Percentiles rank a stretch among this genome's conserved stretches.
Conservation (phyloP, 73 alveolate genomes). For the Breviolum minutum region DNA sequence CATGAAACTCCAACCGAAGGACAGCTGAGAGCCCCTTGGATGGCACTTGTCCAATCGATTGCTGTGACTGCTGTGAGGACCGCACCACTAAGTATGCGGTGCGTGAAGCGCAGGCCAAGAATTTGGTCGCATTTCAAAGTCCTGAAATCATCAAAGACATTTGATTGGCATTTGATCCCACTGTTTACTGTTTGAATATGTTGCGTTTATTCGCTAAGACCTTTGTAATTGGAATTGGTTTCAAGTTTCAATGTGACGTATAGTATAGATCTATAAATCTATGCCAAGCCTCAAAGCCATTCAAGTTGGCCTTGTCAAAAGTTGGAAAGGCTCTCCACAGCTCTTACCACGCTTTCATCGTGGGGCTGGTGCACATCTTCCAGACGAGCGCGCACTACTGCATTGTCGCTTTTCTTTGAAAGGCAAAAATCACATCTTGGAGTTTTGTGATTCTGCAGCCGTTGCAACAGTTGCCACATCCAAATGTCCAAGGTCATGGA, state of each 20-base stretch:
- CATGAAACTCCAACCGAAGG: constrained; percentile 83
- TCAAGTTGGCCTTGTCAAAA: not conserved
- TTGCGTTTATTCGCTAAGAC: not conserved
- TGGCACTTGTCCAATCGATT: not conserved
- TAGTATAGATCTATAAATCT: too few species aligned
- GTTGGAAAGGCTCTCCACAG: constrained; percentile 46
- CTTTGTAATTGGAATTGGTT: too few species aligned
- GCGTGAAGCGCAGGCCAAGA: constrained; percentile 61
- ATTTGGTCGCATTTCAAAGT: too few species aligned
- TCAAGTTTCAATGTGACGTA: too few species aligned
- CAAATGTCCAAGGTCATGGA: constrained; percentile 36
- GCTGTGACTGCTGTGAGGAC: constrained; percentile 7
- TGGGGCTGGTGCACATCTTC: constrained; percentile 87
- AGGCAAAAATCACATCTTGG: not conserved
- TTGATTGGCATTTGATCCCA: not conserved
- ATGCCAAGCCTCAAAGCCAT: too few species aligned
- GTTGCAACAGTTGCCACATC: not conserved
- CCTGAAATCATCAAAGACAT: too few species aligned
- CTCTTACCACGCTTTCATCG: constrained; percentile 75
- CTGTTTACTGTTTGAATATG: not conserved
- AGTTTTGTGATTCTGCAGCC: not conserved
- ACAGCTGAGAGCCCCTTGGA: not conserved
- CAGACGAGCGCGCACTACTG: constrained; percentile 79
- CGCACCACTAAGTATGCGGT: constrained; percentile 85
- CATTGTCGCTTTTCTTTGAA: constrained; percentile 1